Base-by-base conservation (phyloP, 129 eudicot species). In the Glebionis coronaria region DNA sequence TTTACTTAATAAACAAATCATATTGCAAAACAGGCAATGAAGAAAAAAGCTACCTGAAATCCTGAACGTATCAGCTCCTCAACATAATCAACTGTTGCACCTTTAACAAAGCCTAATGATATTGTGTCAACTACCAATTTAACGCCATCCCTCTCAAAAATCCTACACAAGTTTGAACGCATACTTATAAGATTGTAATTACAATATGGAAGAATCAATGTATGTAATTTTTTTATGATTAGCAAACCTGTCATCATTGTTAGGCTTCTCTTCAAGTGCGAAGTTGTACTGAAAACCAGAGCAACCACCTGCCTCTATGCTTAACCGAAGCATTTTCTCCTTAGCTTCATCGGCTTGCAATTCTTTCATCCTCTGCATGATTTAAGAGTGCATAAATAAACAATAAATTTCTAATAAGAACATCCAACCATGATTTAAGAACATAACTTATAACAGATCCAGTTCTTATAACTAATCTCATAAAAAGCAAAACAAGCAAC, bases 251-350 rank as follows among this genome's bases (percentile, higher is more conserved):
- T 94, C 99, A 76, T 89, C 99, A 19, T 69, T 16, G 61, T 79
- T 81, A 65, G 86, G 73, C 72, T 84, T 90, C 63, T 94, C 93
- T 65, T 94, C 99, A 63, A 94, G 94, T 19, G 81, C 61, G 38
- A 94, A 94, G 55, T 84, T 88, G 80, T 94, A 94, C 27, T 94
- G 99, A 75, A 94, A 94, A 5, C 99, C 99, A 31, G 99, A 94
- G 72, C 99, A 94, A 47, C 99, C 99, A 56, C 99, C 99, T 63
- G 99, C 97, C 69, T 94, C 99, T 72, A 94, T 88, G 62, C 99
- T 87, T 77, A 94, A 70, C 4, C 99, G 97, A 77, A 94, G 90
- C 85, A 89, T 45, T 74, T 86, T 94, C 69, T 66, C 85, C 53
- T 80, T 80, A 35, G 78, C 80, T 72, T 94, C 99, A 28, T 70